Evolutionary conservation across 805 yeast genomes (phyloP).

Genomic region (Blastobotrys terrestris): DNA sequence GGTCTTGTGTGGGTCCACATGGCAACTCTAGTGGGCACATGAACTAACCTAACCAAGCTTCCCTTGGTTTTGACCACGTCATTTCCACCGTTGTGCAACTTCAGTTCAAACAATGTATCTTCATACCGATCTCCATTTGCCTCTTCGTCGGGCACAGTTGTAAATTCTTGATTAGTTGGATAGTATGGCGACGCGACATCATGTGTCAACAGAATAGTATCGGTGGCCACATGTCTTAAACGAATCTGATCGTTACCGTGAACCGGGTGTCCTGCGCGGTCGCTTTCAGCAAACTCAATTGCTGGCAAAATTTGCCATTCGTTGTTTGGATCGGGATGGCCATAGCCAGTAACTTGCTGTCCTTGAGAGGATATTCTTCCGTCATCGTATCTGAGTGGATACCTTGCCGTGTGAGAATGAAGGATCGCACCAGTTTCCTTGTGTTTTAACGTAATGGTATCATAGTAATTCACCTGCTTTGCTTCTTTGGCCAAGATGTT

Average conservation of each 20-base stretch:
- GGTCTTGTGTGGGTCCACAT: constrained; percentile 87
- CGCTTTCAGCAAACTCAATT: constrained; percentile 36
- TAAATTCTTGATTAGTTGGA: constrained; percentile 92
- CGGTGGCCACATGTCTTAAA: constrained; percentile 72
- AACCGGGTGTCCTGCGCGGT: constrained; percentile 43
- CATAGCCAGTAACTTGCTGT: constrained; percentile 82
- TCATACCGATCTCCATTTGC: constrained; percentile 52
- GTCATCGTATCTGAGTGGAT: constrained; percentile 92
- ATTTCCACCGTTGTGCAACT: constrained; percentile 48
- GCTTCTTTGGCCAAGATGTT: constrained; percentile 68
- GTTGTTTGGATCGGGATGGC: constrained; percentile 51
- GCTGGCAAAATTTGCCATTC: constrained; percentile 83
- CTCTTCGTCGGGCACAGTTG: constrained; percentile 58
- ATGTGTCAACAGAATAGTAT: constrained; percentile 77
- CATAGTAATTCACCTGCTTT: constrained; percentile 67
- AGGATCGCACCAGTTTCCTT: constrained; percentile 70
- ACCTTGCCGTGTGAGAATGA: constrained; percentile 72
- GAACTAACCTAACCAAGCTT: constrained; percentile 63
- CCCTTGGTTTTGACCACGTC: constrained; percentile 62
- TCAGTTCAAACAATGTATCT: constrained; percentile 73
- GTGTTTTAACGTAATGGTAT: constrained; percentile 70
- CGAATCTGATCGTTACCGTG: constrained; percentile 69
- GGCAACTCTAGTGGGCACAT: constrained; percentile 82
- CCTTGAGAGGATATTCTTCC: constrained; percentile 92
- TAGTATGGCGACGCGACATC: constrained; percentile 93